Base-by-base conservation (phyloP, 2,329 filamentous ascomycete genomes). In the Talaromyces sp. region DNA sequence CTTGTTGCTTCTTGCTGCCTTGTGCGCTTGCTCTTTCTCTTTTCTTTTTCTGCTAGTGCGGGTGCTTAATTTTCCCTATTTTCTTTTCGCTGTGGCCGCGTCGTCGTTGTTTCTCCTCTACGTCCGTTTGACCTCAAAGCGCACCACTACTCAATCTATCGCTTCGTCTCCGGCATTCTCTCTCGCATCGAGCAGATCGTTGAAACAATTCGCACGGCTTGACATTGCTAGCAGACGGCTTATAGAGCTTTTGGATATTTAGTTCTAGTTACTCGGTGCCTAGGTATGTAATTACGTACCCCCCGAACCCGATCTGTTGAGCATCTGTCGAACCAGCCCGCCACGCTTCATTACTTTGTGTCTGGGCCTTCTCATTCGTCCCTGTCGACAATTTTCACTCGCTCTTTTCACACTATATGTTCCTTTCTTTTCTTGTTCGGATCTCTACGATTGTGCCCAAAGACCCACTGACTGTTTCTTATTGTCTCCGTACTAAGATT, bases 11-110 rank as follows among this genome's bases (percentile, higher is more conserved):
- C 61, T 43, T 37, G 60, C 49, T 22, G n/a, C 60, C 25, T 33
- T 31, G 39, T 45, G 27, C 61, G 17, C 47, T n/a, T 59, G 13
- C 37, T 59, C 56, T 27, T 59, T n/a, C 19, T 45, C 15, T 19
- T 43, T 22, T n/a, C 13, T 45, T 25, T 19, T 41, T 41, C 37
- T 58, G 35, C 56, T 41, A 59, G 56, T 59, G 56, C 56, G 56
- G 56, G 56, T 59, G 35, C 39, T 31, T 59, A 6, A 31, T 58
- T 43, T 58, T 58, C 56, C 54, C 56, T 58, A 59, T 59, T 59
- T 56, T 59, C 56, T 41, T 61, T 50, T 61, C 52, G 59, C 59
- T 50, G 59, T 49, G 58, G 58, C 58, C 58, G 58, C 45, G 43
- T 61, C 47, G 59, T 61, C 59, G 45, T 62, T 56, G 22, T 35